These are phyloP conservation scores for Aegilops sharonensis DNA, from an alignment of 176 grass and related monocot species.

Conservation along the genomic window DNA sequence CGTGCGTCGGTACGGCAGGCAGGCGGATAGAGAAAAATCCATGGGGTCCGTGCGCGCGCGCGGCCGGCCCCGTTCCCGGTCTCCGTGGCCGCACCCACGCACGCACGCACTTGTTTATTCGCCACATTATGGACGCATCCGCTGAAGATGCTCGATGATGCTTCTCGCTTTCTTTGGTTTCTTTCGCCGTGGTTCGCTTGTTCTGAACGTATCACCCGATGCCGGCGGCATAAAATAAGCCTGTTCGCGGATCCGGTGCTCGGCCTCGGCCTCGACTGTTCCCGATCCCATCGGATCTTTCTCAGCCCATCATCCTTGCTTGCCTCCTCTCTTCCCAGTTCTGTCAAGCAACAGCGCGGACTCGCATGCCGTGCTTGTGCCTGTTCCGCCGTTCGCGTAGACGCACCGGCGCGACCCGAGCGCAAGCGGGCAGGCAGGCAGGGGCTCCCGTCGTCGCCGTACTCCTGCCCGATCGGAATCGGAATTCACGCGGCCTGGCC, in stretches of 20 bases:
- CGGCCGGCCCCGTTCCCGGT: too few species aligned
- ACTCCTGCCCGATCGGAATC: background rate
- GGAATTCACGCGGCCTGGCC: background rate
- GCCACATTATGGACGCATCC: too few species aligned
- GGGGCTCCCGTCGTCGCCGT: too few species aligned
- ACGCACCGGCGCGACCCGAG: background rate
- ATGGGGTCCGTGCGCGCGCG: too few species aligned
- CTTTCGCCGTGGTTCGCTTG: background rate
- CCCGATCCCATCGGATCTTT: background rate
- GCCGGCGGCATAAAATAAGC: background rate
- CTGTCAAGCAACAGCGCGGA: background rate
- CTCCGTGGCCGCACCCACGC: too few species aligned
- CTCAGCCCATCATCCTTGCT: background rate
- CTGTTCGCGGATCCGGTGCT: background rate
- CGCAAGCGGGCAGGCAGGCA: background rate
- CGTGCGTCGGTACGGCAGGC: background rate
- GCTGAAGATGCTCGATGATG: too few species aligned
- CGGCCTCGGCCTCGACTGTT: background rate
- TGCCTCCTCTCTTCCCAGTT: background rate
- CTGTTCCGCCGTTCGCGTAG: too few species aligned
- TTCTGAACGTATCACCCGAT: background rate
- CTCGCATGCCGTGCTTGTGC: too few species aligned
- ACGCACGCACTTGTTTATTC: too few species aligned
- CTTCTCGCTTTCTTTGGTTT: background rate
- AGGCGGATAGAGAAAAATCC: background rate